Conservation (phyloP, 1,284 basidiomycete genomes). For the Cryptococcus amylolentus region DNA sequence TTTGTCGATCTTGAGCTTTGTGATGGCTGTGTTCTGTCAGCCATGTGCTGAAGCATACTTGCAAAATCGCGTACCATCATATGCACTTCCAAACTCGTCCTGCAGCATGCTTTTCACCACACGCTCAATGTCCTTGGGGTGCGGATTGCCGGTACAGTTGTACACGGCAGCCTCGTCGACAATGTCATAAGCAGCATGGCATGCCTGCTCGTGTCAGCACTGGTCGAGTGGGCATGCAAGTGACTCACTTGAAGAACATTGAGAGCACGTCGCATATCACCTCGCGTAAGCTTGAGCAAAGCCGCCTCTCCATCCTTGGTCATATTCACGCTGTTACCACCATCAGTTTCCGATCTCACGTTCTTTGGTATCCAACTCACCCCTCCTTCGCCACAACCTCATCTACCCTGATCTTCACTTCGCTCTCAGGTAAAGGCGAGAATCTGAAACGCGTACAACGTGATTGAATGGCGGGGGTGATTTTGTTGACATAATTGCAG, state of each 20-base stretch:
- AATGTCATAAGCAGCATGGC: conserved; percentile 89
- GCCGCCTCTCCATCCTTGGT: conserved; percentile 84
- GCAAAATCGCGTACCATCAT: conserved; percentile 62
- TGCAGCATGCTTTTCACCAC: conserved; percentile 95
- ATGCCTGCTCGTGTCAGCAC: conserved; percentile 58
- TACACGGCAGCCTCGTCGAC: conserved; percentile 91
- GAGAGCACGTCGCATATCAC: conserved; percentile 95
- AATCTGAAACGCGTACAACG: conserved; percentile 97
- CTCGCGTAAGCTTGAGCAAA: conserved; percentile 84
- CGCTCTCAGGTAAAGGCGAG: conserved; percentile 81
- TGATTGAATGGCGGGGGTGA: conserved; percentile 96
- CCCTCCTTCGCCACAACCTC: conserved; percentile 79
- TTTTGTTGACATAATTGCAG: conserved; percentile 99
- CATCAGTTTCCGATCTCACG: background rate
- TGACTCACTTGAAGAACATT: conserved; percentile 75
- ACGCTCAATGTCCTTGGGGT: conserved; percentile 86
- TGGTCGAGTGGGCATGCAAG: background rate
- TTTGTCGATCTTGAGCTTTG: conserved; percentile 79
- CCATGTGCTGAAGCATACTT: no score
- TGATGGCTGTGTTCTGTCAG: conserved; percentile 64
- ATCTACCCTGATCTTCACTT: conserved; percentile 79
- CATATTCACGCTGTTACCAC: conserved; percentile 70
- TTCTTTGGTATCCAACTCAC: conserved; percentile 53
- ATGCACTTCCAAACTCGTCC: conserved; percentile 92
- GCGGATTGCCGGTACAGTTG: conserved; percentile 93